A percentile compares a stretch with the other conserved stretches of the same genome.
phyloP scores from a whole-genome alignment of 2,329 filamentous ascomycete genomes.

The Ceratocystis eucalypticola region DNA sequence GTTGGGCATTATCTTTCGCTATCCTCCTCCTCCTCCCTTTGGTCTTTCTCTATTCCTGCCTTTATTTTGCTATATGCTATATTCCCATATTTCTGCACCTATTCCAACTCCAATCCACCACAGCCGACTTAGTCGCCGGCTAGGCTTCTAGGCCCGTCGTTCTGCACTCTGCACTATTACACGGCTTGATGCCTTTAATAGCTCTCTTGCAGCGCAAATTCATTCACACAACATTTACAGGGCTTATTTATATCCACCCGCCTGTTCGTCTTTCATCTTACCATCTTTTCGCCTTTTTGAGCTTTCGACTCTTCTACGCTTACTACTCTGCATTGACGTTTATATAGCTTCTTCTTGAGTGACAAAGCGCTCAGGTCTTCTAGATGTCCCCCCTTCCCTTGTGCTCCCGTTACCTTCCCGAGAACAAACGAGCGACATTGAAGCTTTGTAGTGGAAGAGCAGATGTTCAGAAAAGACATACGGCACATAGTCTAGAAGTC shows the following conservation, averaged over 20 bases:
- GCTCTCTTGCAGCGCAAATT: no score
- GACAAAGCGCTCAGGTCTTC: constrained; percentile 1
- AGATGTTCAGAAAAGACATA: not conserved
- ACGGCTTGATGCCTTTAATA: no score
- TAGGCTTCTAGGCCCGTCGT: no score
- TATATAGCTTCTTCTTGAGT: not conserved
- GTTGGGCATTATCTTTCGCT: not conserved
- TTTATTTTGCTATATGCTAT: not conserved
- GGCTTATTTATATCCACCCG: not conserved
- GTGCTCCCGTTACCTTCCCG: not conserved
- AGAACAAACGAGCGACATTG: not conserved
- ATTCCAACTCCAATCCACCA: no score
- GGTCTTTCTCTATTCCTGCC: not conserved
- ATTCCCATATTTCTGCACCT: no score
- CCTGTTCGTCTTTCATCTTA: not conserved
- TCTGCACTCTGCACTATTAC: no score
- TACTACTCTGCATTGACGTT: not conserved
- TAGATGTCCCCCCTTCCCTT: not conserved
- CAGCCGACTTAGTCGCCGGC: no score
- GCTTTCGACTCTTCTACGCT: not conserved
- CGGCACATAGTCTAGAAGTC: not conserved
- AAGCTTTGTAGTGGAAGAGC: not conserved
- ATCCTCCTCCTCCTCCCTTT: not conserved
- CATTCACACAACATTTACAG: not conserved
- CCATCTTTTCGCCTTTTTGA: not conserved